Evolutionary conservation across 2,329 filamentous ascomycete species (phyloP), one percentile per base, ranked within the genome.

Genomic region (Ilyonectria robusta): DNA sequence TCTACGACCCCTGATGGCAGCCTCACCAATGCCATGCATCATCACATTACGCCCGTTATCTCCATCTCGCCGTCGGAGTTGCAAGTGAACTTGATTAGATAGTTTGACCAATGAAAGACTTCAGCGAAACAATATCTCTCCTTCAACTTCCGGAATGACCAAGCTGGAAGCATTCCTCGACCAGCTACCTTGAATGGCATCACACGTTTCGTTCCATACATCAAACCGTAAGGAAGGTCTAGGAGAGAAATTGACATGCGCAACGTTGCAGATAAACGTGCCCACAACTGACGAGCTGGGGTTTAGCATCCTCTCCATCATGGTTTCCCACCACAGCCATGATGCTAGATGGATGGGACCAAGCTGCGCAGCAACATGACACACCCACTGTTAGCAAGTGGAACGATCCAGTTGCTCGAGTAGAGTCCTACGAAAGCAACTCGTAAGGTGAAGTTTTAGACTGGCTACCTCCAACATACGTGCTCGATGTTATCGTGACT

Each of bases 291-390:
- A 29, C 23, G 35, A 57, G 44, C 31, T n/a, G 15, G 33, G 42
- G 19, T 33, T 40, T 44, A 56, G 23, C 44, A 57, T 37, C 33
- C 23, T 40, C n/a, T 21, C 46, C 48, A 23, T 31, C n/a, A 21
- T 47, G n/a, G 48, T 31, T 37, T 61, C 21, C 40, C 8, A 31
- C 58, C 21, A 55, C 48, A 29, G 23, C 26, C 35, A 47, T 42
- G 37, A 60, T 42, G 17, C 50, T 23, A 26, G 19, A 42, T 55
- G 19, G 51, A 56, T 50, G 44, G 51, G 31, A 19, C 13, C 51
- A 33, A 61, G 29, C 48, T 51, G 29, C 35, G 33, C 40, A 46
- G 44, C 51, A 64, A 64, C 65, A 67, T 67, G 67, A 62, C 37
- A 67, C 67, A 54, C n/a, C 42, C 40, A 13, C 37, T 37, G 64